These are phyloP conservation scores for Malassezia sympodialis DNA, from an alignment of 1,284 basidiomycete species.

Conservation along the genomic window DNA sequence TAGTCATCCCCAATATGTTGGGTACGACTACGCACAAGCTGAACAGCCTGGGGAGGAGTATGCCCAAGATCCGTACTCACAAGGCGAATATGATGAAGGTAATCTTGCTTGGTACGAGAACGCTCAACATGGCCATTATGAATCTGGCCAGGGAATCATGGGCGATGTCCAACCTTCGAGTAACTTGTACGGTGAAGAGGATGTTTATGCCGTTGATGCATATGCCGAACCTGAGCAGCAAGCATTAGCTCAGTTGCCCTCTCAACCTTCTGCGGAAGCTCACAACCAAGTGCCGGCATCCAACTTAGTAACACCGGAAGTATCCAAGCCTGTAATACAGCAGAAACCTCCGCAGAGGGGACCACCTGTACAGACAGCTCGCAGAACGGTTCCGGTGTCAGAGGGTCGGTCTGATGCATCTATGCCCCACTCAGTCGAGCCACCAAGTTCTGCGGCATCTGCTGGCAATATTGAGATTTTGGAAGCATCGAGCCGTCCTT, in stretches of 20 bases:
- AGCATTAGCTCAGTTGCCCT: neutral
- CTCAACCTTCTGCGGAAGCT: neutral
- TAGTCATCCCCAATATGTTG: neutral
- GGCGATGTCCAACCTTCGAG: neutral
- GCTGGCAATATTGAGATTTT: neutral
- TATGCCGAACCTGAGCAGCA: neutral
- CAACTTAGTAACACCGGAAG: neutral
- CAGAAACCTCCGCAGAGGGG: neutral
- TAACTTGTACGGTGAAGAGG: neutral
- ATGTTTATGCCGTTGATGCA: neutral
- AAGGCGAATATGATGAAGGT: neutral
- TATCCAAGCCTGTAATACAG: neutral
- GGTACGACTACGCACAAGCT: too few species aligned
- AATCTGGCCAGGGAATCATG: neutral
- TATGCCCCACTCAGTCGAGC: neutral
- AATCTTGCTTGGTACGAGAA: neutral
- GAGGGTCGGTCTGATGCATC: neutral
- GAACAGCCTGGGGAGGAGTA: conserved; percentile 1
- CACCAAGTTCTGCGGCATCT: neutral
- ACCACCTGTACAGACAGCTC: neutral
- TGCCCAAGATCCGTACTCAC: neutral
- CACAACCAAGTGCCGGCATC: neutral
- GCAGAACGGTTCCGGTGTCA: neutral
- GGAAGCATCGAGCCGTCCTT: neutral
- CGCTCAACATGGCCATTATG: neutral